These are phyloP conservation scores for Trichoderma simmonsii DNA, from an alignment of 2,329 filamentous ascomycete genomes.

Conservation along the genomic window DNA sequence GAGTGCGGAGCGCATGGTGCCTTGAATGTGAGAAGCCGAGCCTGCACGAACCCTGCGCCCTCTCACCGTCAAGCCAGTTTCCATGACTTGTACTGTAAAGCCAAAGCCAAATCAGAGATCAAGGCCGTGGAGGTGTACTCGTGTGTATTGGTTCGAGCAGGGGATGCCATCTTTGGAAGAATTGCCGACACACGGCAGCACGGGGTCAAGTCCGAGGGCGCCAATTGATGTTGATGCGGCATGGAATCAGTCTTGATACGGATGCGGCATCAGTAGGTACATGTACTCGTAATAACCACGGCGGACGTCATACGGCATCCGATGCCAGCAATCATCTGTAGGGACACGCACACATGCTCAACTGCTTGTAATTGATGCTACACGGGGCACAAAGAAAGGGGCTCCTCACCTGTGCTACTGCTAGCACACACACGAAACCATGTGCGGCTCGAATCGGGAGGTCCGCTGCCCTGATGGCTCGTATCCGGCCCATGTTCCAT, in stretches of 20 bases:
- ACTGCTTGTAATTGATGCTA: neutral
- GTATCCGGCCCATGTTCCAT: constrained; percentile 12
- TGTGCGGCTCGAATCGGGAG: constrained; percentile 14
- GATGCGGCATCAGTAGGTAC: neutral
- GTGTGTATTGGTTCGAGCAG: neutral
- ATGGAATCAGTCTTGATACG: neutral
- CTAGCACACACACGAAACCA: neutral
- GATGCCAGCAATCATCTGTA: neutral
- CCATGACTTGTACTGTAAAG: neutral
- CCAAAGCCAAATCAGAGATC: neutral
- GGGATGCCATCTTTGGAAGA: constrained; percentile 2
- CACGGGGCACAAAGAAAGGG: neutral
- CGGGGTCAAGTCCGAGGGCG: neutral
- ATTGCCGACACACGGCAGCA: neutral
- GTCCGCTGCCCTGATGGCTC: constrained; percentile 8
- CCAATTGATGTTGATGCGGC: neutral
- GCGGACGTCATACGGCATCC: neutral
- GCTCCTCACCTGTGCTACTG: neutral
- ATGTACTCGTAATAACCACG: too few species aligned
- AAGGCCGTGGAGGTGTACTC: neutral
- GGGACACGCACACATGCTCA: neutral
- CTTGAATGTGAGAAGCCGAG: neutral
- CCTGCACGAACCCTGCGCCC: constrained; percentile 3
- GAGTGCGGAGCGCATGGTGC: neutral
- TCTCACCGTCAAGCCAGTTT: constrained; percentile 2